These are phyloP conservation scores for Rhizophlyctis rosea DNA, from an alignment of 192 early-diverging fungal genomes.

Conservation along the genomic window DNA sequence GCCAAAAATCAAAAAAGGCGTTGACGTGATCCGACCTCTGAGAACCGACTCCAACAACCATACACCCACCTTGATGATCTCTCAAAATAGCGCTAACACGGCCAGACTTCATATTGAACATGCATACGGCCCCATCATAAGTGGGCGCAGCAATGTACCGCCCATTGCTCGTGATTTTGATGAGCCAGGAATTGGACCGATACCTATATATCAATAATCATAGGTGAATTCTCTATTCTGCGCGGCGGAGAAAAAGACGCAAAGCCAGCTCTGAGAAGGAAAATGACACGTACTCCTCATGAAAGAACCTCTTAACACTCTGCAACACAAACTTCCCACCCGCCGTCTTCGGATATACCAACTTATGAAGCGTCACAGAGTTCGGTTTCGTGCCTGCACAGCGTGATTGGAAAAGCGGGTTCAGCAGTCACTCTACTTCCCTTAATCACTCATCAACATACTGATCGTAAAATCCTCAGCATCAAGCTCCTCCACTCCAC, in stretches of 20 bases:
- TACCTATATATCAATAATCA: conserved; percentile 45
- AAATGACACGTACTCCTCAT: conserved; percentile 71
- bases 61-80: conserved; percentile 67
- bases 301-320: conserved; percentile 70
- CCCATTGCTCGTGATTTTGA: conserved; percentile 82
- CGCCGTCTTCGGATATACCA: conserved; percentile 75
- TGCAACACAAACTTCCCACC: conserved; percentile 72
- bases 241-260: neutral
- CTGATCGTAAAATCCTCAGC: conserved; percentile 71
- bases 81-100: conserved; percentile 73
- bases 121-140: conserved; percentile 81
- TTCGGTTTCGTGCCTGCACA: conserved; percentile 64
- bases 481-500: conserved; percentile 89
- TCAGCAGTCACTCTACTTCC: no score
- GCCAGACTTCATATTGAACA: conserved; percentile 76
- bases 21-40: neutral
- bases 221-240: neutral
- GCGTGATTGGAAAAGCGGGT: neutral
- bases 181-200: conserved; percentile 92
- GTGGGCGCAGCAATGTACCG: conserved; percentile 88
- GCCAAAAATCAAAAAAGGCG: neutral
- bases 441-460: conserved; percentile 45
- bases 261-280: neutral
- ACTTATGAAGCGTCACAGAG: conserved; percentile 79
- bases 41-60: neutral